phyloP scores from a whole-genome alignment of 108 stramenopile genomes.

The Chaetoceros tenuissimus region DNA sequence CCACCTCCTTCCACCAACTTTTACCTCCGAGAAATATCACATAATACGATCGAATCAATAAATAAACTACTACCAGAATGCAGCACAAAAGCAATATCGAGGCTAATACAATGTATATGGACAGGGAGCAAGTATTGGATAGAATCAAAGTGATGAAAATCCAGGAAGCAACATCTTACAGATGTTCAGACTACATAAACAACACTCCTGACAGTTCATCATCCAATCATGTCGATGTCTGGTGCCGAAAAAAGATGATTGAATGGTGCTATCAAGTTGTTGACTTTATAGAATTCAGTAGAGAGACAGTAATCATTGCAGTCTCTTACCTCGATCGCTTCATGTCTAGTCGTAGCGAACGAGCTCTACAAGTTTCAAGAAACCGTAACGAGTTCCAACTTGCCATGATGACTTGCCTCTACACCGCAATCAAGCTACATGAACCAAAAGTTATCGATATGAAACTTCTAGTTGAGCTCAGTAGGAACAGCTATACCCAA shows the following conservation, averaged over 20 bases:
- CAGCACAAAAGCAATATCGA: too few relatives aligned
- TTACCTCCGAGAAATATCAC: too few relatives aligned
- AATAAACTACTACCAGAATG: too few relatives aligned
- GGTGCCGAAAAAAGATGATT: slow-evolving; percentile 32
- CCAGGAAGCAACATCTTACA: not conserved
- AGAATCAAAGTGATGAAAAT: not conserved
- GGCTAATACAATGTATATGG: too few relatives aligned
- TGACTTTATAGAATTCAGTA: slow-evolving; percentile 38
- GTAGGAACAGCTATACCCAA: slow-evolving; percentile 56
- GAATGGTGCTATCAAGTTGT: slow-evolving; percentile 54
- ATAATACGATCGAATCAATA: too few relatives aligned
- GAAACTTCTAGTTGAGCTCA: slow-evolving; percentile 51
- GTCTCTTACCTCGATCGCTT: slow-evolving; percentile 59
- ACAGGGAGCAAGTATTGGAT: not conserved
- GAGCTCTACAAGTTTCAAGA: slow-evolving; percentile 13
- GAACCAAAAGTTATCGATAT: slow-evolving; percentile 71
- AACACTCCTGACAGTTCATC: not conserved
- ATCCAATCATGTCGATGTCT: slow-evolving; percentile 19
- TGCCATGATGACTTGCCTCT: slow-evolving; percentile 44
- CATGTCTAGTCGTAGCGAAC: slow-evolving; percentile 23
- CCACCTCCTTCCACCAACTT: too few relatives aligned
- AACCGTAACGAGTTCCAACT: slow-evolving; percentile 53
- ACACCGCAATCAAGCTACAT: slow-evolving; percentile 52
- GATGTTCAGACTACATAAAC: not conserved
- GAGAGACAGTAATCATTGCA: slow-evolving; percentile 47